Percentiles rank a stretch among this genome's conserved stretches.
phyloP scores from a whole-genome alignment of 75 land plant species.

The Cupressus sempervirens region DNA sequence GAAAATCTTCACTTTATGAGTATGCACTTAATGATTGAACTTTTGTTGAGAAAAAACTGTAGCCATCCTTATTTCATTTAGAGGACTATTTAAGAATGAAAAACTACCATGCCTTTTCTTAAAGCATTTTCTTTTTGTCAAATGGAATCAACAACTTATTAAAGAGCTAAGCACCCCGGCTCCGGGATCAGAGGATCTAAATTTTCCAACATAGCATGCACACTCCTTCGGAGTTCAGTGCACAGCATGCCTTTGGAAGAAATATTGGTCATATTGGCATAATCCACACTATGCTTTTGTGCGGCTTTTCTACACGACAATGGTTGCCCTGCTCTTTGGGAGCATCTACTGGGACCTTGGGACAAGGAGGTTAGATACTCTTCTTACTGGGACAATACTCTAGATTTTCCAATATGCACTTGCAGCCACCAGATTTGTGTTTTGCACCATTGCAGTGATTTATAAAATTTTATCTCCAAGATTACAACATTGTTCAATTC shows the following conservation, averaged over 20 bases:
- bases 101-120: background rate
- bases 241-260: slow-evolving; percentile 80
- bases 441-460: background rate
- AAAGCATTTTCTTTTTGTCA: slow-evolving; percentile 18
- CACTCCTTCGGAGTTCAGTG: slow-evolving; percentile 48
- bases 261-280: slow-evolving; percentile 78
- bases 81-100: slow-evolving; percentile 50
- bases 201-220: slow-evolving; percentile 57
- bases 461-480: background rate
- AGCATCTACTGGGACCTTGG: slow-evolving; percentile 18
- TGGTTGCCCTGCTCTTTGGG: slow-evolving; percentile 70
- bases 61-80: slow-evolving; percentile 21
- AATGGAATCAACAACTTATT: slow-evolving; percentile 47
- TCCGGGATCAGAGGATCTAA: slow-evolving; percentile 48
- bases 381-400: background rate
- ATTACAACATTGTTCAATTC: slow-evolving; percentile 26
- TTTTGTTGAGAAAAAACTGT: slow-evolving; percentile 2
- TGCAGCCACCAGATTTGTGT: background rate
- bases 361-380: background rate
- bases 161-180: slow-evolving; percentile 51
- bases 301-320: slow-evolving; percentile 63
- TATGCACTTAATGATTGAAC: slow-evolving; percentile 13
- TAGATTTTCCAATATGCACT: background rate
- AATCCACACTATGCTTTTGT: slow-evolving; percentile 58
- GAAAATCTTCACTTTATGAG: slow-evolving; percentile 48